Evolutionary conservation across 768 basidiomycete genomes (phyloP).

Genomic region (Piloderma croceum): DNA sequence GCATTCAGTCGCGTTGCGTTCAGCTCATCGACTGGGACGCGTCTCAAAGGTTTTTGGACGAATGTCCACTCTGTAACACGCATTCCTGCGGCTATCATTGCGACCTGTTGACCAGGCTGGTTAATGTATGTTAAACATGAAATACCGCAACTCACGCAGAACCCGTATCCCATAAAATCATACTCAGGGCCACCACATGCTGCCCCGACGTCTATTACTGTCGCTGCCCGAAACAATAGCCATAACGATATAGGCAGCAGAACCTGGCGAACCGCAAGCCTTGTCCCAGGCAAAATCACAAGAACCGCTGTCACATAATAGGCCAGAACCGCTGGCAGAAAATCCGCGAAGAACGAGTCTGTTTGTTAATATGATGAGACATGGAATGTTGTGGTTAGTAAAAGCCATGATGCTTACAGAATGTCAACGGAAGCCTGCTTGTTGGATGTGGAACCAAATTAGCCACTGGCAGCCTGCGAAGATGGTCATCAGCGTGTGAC

Average conservation of each 20-base stretch:
- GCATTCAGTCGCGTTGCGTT: neutral
- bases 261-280: conserved; percentile 36
- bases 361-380: no score
- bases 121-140: neutral
- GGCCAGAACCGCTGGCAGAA: conserved; percentile 37
- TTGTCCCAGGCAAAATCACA: conserved; percentile 43
- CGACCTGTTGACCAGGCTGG: conserved; percentile 25
- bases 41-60: conserved; percentile 28
- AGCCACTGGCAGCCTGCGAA: no score
- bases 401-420: no score
- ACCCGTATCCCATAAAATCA: conserved; percentile 4
- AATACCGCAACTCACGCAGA: conserved; percentile 6
- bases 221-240: conserved; percentile 37
- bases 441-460: no score
- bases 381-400: no score
- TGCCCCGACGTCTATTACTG: conserved; percentile 38
- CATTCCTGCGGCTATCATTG: conserved; percentile 30
- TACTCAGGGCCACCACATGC: conserved; percentile 16
- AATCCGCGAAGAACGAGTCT: conserved; percentile 26
- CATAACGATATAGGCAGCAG: conserved; percentile 46
- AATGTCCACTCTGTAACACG: conserved; percentile 39
- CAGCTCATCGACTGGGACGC: conserved; percentile 14
- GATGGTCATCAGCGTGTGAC: no score
- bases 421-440: no score
- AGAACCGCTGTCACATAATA: conserved; percentile 52